Conservation (phyloP, 345 rosid species). For the Garcia nutans region DNA sequence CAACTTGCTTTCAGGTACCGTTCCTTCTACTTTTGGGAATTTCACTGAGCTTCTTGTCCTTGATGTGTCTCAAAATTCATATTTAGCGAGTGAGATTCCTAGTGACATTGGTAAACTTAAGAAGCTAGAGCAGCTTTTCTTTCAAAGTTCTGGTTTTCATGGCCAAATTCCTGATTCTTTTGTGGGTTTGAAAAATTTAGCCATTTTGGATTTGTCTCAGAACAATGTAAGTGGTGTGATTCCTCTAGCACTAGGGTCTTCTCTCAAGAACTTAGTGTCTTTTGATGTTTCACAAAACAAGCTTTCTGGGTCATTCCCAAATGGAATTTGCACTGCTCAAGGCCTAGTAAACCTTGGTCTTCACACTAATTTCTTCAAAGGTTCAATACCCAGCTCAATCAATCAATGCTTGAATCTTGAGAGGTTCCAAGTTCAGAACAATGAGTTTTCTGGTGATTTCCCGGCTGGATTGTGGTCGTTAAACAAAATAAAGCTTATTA, state of each 20-base stretch:
- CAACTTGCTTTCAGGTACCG: slow-evolving; percentile 35
- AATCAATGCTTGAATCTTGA: slow-evolving; percentile 65
- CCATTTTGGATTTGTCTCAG: slow-evolving; percentile 59
- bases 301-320: slow-evolving; percentile 70
- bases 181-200: slow-evolving; percentile 54
- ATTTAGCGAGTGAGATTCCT: slow-evolving; percentile 66
- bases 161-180: slow-evolving; percentile 77
- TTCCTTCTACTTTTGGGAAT: slow-evolving; percentile 52
- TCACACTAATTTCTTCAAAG: slow-evolving; percentile 70
- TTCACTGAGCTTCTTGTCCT: slow-evolving; percentile 67
- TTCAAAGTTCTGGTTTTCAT: slow-evolving; percentile 75
- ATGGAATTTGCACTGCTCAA: slow-evolving; percentile 61
- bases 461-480: slow-evolving; percentile 69
- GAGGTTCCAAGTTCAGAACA: slow-evolving; percentile 84
- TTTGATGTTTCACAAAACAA: slow-evolving; percentile 80
- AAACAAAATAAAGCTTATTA: slow-evolving; percentile 64
- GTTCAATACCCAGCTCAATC: slow-evolving; percentile 57
- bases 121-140: slow-evolving; percentile 69
- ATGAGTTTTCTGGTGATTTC: slow-evolving; percentile 72
- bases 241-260: slow-evolving; percentile 49
- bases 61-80: slow-evolving; percentile 76
- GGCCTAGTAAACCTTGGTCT: slow-evolving; percentile 59
- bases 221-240: slow-evolving; percentile 77
- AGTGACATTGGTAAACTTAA: slow-evolving; percentile 61
- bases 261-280: slow-evolving; percentile 63